Conservation (phyloP, 2,329 filamentous ascomycete genomes). For the Epichloe coenophiala region DNA sequence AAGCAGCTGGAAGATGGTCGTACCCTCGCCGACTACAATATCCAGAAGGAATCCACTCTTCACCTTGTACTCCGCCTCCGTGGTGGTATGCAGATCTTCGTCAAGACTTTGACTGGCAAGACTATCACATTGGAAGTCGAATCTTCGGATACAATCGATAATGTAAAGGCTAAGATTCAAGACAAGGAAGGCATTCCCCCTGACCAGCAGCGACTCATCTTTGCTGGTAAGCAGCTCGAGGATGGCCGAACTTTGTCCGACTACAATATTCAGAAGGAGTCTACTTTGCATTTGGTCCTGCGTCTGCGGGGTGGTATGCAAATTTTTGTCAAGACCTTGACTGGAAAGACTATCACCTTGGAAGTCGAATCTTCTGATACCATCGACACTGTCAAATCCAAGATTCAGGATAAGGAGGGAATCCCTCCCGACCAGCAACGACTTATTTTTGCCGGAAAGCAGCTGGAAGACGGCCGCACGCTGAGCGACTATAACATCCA, state of each 20-base stretch:
- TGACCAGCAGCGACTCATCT: slow-evolving; percentile 88
- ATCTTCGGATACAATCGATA: slow-evolving; percentile 82
- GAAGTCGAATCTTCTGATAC: slow-evolving; percentile 84
- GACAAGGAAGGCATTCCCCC: slow-evolving; percentile 90
- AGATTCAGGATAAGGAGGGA: slow-evolving; percentile 89
- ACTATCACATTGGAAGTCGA: slow-evolving; percentile 90
- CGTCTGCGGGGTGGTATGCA: slow-evolving; percentile 84
- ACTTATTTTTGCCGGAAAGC: slow-evolving; percentile 86
- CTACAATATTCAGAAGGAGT: slow-evolving; percentile 96
- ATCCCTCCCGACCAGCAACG: slow-evolving; percentile 89
- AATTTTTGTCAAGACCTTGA: slow-evolving; percentile 77
- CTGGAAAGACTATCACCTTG: slow-evolving; percentile 87
- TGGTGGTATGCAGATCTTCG: slow-evolving; percentile 82
- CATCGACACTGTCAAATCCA: slow-evolving; percentile 87
- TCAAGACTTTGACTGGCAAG: slow-evolving; percentile 82
- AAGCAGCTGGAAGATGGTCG: slow-evolving; percentile 94
- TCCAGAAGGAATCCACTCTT: slow-evolving; percentile 82
- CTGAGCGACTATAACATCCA: slow-evolving; percentile 95
- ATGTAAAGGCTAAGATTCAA: slow-evolving; percentile 88
- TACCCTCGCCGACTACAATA: slow-evolving; percentile 85
- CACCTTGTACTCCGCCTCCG: slow-evolving; percentile 78
- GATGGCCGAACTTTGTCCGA: slow-evolving; percentile 83
- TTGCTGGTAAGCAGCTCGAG: slow-evolving; percentile 86
- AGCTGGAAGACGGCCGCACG: slow-evolving; percentile 83
- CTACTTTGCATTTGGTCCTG: slow-evolving; percentile 67